Base-by-base conservation (phyloP, 768 basidiomycete genomes). In the Gyrodon lividus region DNA sequence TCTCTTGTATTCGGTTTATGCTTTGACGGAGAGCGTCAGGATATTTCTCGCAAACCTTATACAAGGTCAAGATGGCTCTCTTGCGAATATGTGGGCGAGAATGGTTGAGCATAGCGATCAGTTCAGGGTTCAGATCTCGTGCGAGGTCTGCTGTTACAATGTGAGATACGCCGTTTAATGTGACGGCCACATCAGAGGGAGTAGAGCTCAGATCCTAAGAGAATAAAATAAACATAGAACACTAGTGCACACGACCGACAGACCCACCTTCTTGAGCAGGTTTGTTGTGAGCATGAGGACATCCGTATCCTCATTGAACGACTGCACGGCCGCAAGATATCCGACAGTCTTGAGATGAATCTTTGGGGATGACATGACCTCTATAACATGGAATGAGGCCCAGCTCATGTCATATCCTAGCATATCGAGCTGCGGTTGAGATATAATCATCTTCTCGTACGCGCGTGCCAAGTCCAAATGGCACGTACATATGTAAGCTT, bases 231-330 rank as follows among this genome's bases (percentile, higher is more conserved):
- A 58, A 44, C 26, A 50, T 16, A 37, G 59, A 60, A 58, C 4
- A 14, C 26, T 7, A 22, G 40, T 22, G 20, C 2, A 28, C n/a
- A 13, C 10, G 35, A 14, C 28, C 14, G 26, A 37, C 6, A 17
- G 6, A 62, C 82, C 53, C 51, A 90, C 93, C 81, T 97, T 97
- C 77, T 96, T 96, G 57, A 96, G 72, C 26, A 92, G 74, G 70
- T 99, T 99, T 9, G 96, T 97, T 3, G 96, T 97, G 42, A 98
- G 79, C 81, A 99, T 97, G 19, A 98, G 83, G 20, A 98, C 96
- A 60, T 98, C 97, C 1, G 97, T 98, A 51, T 96, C 92, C 59
- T 92, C 83, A 39, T 86, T 79, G 68, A 98, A 99, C 1, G 94
- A 95, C 71, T 94, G 85, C 37, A 82, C 70, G 4, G 97, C 94